These are phyloP conservation scores for Cyclanthera cordifolia DNA, from an alignment of 306 rosid genomes.

Conservation along the genomic window DNA sequence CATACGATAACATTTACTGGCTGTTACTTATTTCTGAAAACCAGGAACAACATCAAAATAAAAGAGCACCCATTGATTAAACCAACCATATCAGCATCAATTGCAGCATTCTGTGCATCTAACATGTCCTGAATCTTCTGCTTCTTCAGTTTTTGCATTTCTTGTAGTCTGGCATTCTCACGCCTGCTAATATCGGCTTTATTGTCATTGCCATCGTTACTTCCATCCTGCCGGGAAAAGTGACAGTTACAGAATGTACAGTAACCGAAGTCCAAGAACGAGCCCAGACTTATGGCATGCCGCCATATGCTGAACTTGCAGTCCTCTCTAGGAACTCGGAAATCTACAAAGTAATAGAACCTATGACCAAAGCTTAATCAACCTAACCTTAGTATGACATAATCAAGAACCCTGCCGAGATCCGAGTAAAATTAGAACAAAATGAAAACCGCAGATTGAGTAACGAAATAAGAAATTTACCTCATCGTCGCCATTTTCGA, in stretches of 20 bases:
- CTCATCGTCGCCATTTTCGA: constrained; percentile 39
- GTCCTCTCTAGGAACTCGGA: background rate
- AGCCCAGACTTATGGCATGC: background rate
- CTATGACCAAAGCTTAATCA: background rate
- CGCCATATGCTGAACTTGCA: background rate
- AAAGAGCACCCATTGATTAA: background rate
- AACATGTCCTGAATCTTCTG: constrained; percentile 85
- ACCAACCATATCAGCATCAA: constrained; percentile 89
- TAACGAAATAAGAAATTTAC: constrained; percentile 17
- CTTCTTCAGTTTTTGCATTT: constrained; percentile 61
- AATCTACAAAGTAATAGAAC: background rate
- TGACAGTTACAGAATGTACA: background rate
- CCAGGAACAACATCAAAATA: background rate
- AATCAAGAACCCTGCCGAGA: constrained; percentile 16
- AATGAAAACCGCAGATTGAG: background rate
- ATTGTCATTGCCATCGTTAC: constrained; percentile 31
- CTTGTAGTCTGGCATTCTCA: constrained; percentile 69
- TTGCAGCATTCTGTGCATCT: constrained; percentile 68
- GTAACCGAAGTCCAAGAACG: background rate
- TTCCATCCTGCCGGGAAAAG: background rate
- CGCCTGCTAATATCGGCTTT: constrained; percentile 59
- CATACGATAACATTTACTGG: constrained; percentile 7
- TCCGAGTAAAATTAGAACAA: constrained; percentile 15
- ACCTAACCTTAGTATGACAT: constrained; percentile 21
- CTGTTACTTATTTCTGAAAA: background rate